A percentile compares a stretch with the other conserved stretches of the same genome.
phyloP scores from a whole-genome alignment of 345 rosid species.

The Noccaea caerulescens region DNA sequence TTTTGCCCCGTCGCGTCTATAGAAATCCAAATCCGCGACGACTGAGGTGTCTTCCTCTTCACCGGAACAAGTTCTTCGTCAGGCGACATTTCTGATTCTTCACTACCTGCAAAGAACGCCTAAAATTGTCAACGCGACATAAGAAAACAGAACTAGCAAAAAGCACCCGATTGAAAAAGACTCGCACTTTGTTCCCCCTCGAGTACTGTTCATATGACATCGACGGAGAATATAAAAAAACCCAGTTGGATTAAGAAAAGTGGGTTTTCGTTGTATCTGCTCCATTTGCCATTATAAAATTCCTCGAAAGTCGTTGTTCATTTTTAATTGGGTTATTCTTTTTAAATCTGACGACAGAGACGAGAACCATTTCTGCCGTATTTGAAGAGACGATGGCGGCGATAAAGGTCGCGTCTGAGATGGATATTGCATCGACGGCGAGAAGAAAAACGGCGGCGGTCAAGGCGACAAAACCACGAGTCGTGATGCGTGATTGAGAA shows the following conservation, averaged over 20 bases:
- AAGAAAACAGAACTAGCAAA: not conserved
- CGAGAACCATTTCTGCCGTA: not conserved
- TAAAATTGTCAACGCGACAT: not conserved
- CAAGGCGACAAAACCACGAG: too few species aligned
- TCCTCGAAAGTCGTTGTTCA: conserved; percentile 11
- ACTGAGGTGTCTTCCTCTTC: conserved; percentile 79
- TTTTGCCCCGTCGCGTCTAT: conserved; percentile 62
- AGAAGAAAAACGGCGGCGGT: not conserved
- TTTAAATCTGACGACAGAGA: not conserved
- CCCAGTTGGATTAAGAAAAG: conserved; percentile 22
- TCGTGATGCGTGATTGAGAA: not conserved
- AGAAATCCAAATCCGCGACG: conserved; percentile 73
- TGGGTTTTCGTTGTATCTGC: conserved; percentile 21
- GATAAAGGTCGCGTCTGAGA: too few species aligned
- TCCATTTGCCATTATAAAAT: conserved; percentile 8
- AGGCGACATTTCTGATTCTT: conserved; percentile 51
- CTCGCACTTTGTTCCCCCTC: not conserved
- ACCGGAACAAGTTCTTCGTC: conserved; percentile 68
- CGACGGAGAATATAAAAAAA: not conserved
- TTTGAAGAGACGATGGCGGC: not conserved
- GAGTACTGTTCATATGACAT: not conserved
- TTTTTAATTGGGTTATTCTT: not conserved
- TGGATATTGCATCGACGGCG: not conserved
- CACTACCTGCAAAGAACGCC: not conserved
- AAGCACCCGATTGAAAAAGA: not conserved